Evolutionary conservation across 1,284 basidiomycete genomes (phyloP).

Genomic region (Mycena citricolor): DNA sequence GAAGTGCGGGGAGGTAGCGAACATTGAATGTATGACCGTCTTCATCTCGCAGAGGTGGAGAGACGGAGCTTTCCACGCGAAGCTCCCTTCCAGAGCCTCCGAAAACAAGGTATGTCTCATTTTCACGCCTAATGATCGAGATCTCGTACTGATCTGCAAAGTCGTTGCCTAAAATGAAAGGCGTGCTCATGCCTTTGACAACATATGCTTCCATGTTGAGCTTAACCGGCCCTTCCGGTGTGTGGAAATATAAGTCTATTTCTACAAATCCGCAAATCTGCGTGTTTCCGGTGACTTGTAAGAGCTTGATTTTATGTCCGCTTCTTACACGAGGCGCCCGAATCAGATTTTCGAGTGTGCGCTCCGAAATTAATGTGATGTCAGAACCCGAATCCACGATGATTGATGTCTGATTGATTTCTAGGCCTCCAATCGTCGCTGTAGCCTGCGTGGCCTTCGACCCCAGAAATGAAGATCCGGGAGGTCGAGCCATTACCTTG

Average conservation of each 20-base stretch:
- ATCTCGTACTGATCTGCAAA: conserved; percentile 32
- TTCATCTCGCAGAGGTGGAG: background rate
- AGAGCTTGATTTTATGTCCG: conserved; percentile 27
- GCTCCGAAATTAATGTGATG: conserved; percentile 28
- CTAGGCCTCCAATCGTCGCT: conserved; percentile 5
- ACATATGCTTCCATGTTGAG: conserved; percentile 32
- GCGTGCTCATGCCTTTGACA: conserved; percentile 25
- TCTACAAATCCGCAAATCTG: conserved; percentile 28
- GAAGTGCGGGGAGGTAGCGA: background rate
- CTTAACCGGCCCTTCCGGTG: conserved; percentile 25
- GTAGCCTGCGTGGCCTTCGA: conserved; percentile 7
- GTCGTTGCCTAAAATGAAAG: conserved; percentile 33
- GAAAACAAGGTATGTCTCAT: conserved; percentile 24
- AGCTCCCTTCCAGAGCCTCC: conserved; percentile 23
- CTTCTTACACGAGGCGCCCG: conserved; percentile 17
- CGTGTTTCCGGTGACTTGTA: conserved; percentile 29
- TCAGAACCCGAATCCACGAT: conserved; percentile 17
- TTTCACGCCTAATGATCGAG: conserved; percentile 25
- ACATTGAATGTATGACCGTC: conserved; percentile 21
- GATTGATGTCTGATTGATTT: background rate
- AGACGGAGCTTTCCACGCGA: conserved; percentile 4
- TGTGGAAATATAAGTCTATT: conserved; percentile 28
- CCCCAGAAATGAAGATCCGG: conserved; percentile 17
- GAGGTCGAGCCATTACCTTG: conserved; percentile 18
- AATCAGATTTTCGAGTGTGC: conserved; percentile 11